Base-by-base conservation (phyloP, 176 grass and related monocot genomes). In the Aegilops umbellulata region DNA sequence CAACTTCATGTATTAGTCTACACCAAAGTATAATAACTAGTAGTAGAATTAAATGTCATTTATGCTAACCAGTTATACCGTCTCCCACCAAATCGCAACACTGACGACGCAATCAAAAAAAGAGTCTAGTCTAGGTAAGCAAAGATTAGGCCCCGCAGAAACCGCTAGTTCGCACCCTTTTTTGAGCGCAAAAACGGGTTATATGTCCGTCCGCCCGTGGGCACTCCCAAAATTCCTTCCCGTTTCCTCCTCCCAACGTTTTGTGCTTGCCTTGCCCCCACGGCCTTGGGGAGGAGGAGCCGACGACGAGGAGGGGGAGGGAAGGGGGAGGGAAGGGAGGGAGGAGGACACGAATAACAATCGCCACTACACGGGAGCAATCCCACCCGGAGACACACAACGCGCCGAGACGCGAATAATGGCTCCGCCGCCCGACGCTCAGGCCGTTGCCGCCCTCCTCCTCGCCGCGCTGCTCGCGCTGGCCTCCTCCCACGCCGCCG, bases 371-470 rank as follows among this genome's bases (percentile, higher is more conserved):
- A 46, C 38, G 61, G 60, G 15, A 78, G 60, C 8, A 78, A n/a
- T 53, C 49, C 49, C 74, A 31, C 73, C 44, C 44, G 72, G 12
- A 78, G 3, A 25, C 71, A 74, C 15, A 17, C 39, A 17, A 44
- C 13, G 23, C 25, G 72, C 8, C 42, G 73, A 53, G 73, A 2
- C 73, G 42, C 73, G 16, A 32, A 20, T 49, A 76, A 82, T 82
- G 88, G 79, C 79, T 29, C 71, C 55, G 36, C 69, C 63, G 4
- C 47, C 20, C 47, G 44, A 53, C 39, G 39, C 58, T 17, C 87
- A 4, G 22, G 39, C 49, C 30, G 64, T 20, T 13, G 86, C 80
- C 51, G 76, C 62, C 27, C 64, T 82, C 78, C 69, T 82, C 79
- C 51, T 90, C 63, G 38, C 65, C 11, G 84, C 73, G 31, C 13